Evolutionary conservation across 305 asterid species (phyloP).

Genomic region (Fraxinus sp.): DNA sequence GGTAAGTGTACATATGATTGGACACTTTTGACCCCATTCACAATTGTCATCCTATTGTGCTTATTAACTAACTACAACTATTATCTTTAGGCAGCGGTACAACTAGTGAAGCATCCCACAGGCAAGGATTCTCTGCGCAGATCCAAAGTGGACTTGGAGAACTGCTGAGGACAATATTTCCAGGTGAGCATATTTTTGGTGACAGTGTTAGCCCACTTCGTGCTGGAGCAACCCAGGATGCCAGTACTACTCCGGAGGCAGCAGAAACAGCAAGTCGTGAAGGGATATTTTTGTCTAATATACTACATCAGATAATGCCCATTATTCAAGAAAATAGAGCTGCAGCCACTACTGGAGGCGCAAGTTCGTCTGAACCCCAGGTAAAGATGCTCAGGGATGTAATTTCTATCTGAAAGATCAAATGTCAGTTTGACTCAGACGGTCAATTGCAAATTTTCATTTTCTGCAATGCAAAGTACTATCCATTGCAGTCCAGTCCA

Average conservation of each 20-base stretch:
- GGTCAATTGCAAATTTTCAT: neutral
- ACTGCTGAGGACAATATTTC: slow-evolving; percentile 50
- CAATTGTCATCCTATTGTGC: neutral
- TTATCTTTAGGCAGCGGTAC: slow-evolving; percentile 39
- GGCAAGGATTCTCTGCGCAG: slow-evolving; percentile 34
- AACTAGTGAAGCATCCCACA: slow-evolving; percentile 41
- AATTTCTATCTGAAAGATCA: neutral
- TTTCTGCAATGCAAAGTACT: neutral
- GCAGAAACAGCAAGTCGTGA: slow-evolving; percentile 28
- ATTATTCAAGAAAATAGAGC: slow-evolving; percentile 32
- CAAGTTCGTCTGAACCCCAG: neutral
- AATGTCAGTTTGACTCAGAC: neutral
- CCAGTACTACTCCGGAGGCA: slow-evolving; percentile 38
- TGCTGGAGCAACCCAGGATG: slow-evolving; percentile 40
- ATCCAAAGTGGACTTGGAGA: slow-evolving; percentile 58
- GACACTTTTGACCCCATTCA: neutral
- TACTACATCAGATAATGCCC: slow-evolving; percentile 44
- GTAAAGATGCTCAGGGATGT: neutral
- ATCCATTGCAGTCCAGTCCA: neutral
- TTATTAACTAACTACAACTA: neutral
- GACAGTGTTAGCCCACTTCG: slow-evolving; percentile 30
- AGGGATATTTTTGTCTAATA: slow-evolving; percentile 38
- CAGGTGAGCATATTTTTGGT: slow-evolving; percentile 42
- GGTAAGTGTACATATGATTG: slow-evolving; percentile 32
- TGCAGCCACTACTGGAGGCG: slow-evolving; percentile 14